phyloP scores from a whole-genome alignment of 371 early-diverging fungal genomes.

The Rhizopus stolonifer region DNA sequence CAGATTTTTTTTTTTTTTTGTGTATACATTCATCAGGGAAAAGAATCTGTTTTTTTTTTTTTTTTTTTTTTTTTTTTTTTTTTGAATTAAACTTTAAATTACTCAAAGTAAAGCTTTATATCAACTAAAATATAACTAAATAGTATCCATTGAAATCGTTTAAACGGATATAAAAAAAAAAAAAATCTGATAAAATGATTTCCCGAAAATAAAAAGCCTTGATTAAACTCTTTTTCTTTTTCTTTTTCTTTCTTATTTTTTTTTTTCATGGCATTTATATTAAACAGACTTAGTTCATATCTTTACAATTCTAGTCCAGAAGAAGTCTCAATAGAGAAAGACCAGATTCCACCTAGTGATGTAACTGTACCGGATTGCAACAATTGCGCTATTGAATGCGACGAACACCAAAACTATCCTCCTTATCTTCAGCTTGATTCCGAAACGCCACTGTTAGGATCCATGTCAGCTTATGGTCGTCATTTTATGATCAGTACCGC shows the following conservation, averaged over 20 bases:
- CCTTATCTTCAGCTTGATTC: constrained; percentile 65
- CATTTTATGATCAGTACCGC: constrained; percentile 73
- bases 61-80: too few species aligned
- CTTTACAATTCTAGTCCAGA: background rate
- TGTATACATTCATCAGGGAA: too few species aligned
- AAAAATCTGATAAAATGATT: constrained; percentile 17
- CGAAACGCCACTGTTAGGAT: constrained; percentile 50
- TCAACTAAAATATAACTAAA: background rate
- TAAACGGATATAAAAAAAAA: background rate
- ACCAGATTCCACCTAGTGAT: constrained; percentile 39
- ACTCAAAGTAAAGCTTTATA: too few species aligned
- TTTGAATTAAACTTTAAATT: too few species aligned
- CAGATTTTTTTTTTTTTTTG: background rate
- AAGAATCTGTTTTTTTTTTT: too few species aligned
- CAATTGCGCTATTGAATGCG: constrained; percentile 48
- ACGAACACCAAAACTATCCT: constrained; percentile 65
- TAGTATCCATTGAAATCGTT: background rate
- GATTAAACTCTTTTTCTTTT: constrained; percentile 5
- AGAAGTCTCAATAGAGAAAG: constrained; percentile 11
- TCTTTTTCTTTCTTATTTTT: constrained; percentile 5
- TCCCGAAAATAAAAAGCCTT: constrained; percentile 7
- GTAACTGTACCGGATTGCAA: constrained; percentile 35
- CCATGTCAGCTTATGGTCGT: constrained; percentile 71
- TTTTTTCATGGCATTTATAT: constrained; percentile 13
- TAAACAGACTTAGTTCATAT: background rate